These are phyloP conservation scores for Ceriops tagal DNA, from an alignment of 345 rosid species.

Conservation along the genomic window DNA sequence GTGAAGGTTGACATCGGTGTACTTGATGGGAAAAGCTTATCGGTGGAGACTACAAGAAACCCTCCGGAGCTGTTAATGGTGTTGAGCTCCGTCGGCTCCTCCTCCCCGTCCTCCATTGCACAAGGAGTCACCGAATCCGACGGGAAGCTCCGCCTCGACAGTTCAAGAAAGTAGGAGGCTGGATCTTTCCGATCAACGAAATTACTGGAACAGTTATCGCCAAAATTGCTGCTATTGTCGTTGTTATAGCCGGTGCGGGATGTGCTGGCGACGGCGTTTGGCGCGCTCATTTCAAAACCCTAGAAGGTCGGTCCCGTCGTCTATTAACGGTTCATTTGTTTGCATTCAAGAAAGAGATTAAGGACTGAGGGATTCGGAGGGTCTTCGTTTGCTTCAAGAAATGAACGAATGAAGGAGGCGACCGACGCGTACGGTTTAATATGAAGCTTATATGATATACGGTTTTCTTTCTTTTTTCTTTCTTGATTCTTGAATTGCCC, in stretches of 20 bases:
- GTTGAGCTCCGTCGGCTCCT: slow-evolving; percentile 77
- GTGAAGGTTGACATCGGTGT: slow-evolving; percentile 54
- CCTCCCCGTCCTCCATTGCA: slow-evolving; percentile 50
- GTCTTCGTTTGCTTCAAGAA: no score
- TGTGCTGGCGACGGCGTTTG: neutral
- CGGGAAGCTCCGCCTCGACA: slow-evolving; percentile 18
- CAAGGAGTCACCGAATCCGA: slow-evolving; percentile 25
- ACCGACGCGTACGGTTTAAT: no score
- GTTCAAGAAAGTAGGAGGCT: slow-evolving; percentile 49
- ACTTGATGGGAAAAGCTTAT: slow-evolving; percentile 74
- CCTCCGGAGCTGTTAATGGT: slow-evolving; percentile 86
- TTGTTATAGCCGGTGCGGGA: neutral
- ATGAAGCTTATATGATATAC: no score
- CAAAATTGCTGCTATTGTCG: neutral
- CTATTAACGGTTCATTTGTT: no score
- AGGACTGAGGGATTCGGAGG: no score
- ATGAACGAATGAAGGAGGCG: no score
- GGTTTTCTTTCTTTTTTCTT: no score
- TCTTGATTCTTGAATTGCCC: no score
- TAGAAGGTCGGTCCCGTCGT: neutral
- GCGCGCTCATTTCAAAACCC: slow-evolving; percentile 12
- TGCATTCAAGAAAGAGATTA: no score
- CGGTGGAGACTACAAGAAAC: slow-evolving; percentile 68
- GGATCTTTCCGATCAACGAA: slow-evolving; percentile 35
- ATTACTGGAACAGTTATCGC: neutral